These are phyloP conservation scores for Gossypium schwendimanii DNA, from an alignment of 441 rosid genomes.

Conservation along the genomic window DNA sequence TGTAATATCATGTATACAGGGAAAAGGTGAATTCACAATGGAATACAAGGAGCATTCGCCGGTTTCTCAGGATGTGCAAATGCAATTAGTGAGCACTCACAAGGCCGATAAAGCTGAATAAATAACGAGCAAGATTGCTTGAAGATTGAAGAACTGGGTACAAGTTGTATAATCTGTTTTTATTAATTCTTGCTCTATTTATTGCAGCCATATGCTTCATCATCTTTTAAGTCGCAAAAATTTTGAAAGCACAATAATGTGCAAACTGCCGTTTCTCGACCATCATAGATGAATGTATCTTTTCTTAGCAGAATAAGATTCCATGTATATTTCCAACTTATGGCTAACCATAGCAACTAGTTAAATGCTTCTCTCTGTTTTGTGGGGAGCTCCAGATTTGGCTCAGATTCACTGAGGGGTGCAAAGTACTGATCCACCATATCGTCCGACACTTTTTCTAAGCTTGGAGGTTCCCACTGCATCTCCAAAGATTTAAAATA, in stretches of 20 bases:
- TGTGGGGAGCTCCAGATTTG: slow-evolving; percentile 71
- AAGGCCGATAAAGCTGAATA: slow-evolving; percentile 52
- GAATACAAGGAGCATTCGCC: slow-evolving; percentile 91
- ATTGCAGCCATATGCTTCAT: background rate
- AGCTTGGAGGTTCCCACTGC: slow-evolving; percentile 82
- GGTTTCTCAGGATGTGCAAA: slow-evolving; percentile 83
- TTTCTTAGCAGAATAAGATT: background rate
- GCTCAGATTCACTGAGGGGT: slow-evolving; percentile 50
- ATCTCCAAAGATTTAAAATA: slow-evolving; percentile 1
- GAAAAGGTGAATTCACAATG: slow-evolving; percentile 97
- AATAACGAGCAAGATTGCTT: slow-evolving; percentile 11
- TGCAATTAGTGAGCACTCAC: slow-evolving; percentile 68
- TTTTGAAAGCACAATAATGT: background rate
- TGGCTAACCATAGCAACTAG: slow-evolving; percentile 15
- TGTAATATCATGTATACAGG: slow-evolving; percentile 29
- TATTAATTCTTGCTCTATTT: background rate
- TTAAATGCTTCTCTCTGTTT: slow-evolving; percentile 73
- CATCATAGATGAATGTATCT: background rate
- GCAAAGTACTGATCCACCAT: slow-evolving; percentile 80
- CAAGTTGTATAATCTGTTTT: background rate
- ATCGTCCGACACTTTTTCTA: slow-evolving; percentile 65
- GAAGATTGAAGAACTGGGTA: background rate
- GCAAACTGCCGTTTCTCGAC: background rate
- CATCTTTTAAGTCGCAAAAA: background rate
- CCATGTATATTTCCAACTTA: background rate